Percentiles rank a stretch among this genome's conserved stretches.
Conservation (phyloP, 441 rosid species). For the Geranium incanum region DNA sequence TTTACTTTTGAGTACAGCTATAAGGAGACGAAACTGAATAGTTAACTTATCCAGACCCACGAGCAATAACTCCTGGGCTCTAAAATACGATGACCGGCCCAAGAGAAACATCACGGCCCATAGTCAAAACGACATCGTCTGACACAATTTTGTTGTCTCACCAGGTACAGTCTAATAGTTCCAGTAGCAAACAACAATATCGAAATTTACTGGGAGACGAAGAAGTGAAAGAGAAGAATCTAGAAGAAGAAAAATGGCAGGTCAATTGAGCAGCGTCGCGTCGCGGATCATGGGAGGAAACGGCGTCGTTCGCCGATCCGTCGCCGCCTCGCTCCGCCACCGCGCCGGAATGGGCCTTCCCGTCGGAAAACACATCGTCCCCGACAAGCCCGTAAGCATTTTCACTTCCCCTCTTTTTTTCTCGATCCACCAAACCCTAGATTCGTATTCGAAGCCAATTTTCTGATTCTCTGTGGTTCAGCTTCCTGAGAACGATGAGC, state of each 20-base stretch:
- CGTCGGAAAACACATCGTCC: slow-evolving; percentile 87
- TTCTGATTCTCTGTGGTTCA: slow-evolving; percentile 17
- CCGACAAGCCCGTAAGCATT: slow-evolving; percentile 68
- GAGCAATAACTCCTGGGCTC: no score
- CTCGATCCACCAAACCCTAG: slow-evolving; percentile 1
- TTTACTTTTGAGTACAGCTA: no score
- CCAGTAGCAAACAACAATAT: no score
- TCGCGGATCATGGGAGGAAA: slow-evolving; percentile 74
- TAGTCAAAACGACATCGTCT: no score
- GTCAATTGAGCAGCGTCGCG: slow-evolving; percentile 59
- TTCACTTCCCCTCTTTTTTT: not conserved
- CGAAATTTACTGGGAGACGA: no score
- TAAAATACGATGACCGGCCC: no score
- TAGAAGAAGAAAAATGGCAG: slow-evolving; percentile 50
- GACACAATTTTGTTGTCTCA: no score
- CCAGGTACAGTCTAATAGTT: no score
- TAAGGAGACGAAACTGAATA: no score
- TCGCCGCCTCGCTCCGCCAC: slow-evolving; percentile 62
- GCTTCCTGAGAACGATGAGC: slow-evolving; percentile 78
- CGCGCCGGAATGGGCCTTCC: slow-evolving; percentile 96
- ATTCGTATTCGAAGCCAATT: not conserved
- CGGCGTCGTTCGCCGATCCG: slow-evolving; percentile 63
- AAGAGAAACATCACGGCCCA: no score
- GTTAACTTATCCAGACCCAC: no score
- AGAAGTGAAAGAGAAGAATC: no score